Conservation (phyloP, 2,329 filamentous ascomycete genomes). For the Paraconiothyrium sp. region DNA sequence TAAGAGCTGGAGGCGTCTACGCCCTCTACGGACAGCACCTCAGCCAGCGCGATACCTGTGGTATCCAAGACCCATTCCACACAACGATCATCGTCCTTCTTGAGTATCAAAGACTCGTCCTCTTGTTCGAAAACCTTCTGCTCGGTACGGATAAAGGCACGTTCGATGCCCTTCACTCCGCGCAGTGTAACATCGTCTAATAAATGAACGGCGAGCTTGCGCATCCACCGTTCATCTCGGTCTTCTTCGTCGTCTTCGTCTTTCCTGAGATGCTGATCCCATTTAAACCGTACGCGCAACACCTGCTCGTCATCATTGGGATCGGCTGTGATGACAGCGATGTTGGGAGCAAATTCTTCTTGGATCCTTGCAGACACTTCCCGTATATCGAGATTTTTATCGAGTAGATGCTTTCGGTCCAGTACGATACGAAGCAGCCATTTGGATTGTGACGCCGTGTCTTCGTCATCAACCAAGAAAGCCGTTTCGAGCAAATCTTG, state of each 20-base stretch:
- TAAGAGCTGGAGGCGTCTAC: slow-evolving; percentile 88
- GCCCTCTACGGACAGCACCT: slow-evolving; percentile 85
- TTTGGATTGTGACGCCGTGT: slow-evolving; percentile 76
- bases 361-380: slow-evolving; percentile 92
- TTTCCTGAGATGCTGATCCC: slow-evolving; percentile 63
- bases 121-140: slow-evolving; percentile 65
- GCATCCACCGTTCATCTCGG: slow-evolving; percentile 77
- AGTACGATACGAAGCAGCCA: slow-evolving; percentile 95
- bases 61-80: slow-evolving; percentile 97
- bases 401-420: slow-evolving; percentile 91
- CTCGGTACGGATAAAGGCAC: slow-evolving; percentile 82
- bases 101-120: slow-evolving; percentile 77
- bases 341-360: slow-evolving; percentile 76
- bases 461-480: slow-evolving; percentile 82
- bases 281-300: slow-evolving; percentile 87
- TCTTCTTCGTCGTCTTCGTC: slow-evolving; percentile 85
- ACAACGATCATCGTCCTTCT: slow-evolving; percentile 77
- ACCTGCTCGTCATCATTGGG: slow-evolving; percentile 97
- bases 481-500: slow-evolving; percentile 88
- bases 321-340: slow-evolving; percentile 95
- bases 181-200: slow-evolving; percentile 90
- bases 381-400: slow-evolving; percentile 90
- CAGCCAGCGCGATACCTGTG: slow-evolving; percentile 84
- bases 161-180: slow-evolving; percentile 86
- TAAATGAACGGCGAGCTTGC: slow-evolving; percentile 86